Conservation (phyloP, 129 eudicot species). For the Scalesia atractyloides region DNA sequence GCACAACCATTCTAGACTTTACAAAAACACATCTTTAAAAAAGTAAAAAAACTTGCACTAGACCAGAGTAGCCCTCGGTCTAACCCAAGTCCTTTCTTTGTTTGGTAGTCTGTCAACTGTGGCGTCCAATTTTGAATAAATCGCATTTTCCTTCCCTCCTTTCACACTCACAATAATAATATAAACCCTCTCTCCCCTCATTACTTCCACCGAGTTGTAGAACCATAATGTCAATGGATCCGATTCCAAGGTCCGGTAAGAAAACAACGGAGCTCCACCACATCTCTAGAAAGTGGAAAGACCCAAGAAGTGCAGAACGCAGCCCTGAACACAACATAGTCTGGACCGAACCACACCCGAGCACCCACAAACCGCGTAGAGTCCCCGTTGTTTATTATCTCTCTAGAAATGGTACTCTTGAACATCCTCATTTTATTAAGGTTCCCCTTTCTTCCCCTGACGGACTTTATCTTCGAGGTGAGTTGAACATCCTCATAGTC, state of each 20-base stretch:
- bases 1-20: neutral
- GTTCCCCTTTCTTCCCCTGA: slow-evolving; percentile 43
- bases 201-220: slow-evolving; percentile 5
- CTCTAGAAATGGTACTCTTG: slow-evolving; percentile 38
- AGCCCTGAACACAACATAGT: slow-evolving; percentile 70
- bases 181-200: slow-evolving; percentile 24
- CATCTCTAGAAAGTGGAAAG: slow-evolving; percentile 38
- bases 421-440: slow-evolving; percentile 45
- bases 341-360: slow-evolving; percentile 57
- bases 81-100: slow-evolving; percentile 8
- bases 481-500: no score
- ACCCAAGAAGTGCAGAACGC: slow-evolving; percentile 39
- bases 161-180: slow-evolving; percentile 14
- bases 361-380: slow-evolving; percentile 23
- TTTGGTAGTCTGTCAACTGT: slow-evolving; percentile 13
- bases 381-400: slow-evolving; percentile 46
- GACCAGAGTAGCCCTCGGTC: neutral
- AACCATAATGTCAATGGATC: slow-evolving; percentile 5
- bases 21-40: no score
- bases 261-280: slow-evolving; percentile 41
- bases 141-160: slow-evolving; percentile 32
- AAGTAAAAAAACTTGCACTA: no score
- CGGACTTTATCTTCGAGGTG: slow-evolving; percentile 45
- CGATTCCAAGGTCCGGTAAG: slow-evolving; percentile 28
- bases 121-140: slow-evolving; percentile 26